These are phyloP conservation scores for Aaosphaeria pasadenensis DNA, from an alignment of 2,329 filamentous ascomycete species.

Conservation along the genomic window DNA sequence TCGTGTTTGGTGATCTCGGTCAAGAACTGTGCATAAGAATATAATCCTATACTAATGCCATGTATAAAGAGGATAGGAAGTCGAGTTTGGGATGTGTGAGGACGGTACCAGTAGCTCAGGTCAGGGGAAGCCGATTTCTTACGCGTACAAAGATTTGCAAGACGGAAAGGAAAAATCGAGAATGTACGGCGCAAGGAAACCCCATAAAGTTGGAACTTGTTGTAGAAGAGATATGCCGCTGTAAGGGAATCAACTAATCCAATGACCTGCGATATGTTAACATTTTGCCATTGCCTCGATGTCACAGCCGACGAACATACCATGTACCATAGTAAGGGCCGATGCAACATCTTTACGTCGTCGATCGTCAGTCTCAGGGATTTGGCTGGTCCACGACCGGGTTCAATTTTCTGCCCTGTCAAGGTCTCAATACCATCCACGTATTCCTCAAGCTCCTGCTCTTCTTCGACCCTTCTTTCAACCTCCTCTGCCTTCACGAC, in stretches of 20 bases:
- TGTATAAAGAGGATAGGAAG: conserved; percentile 67
- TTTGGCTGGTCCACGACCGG: conserved; percentile 56
- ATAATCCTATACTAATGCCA: conserved; percentile 67
- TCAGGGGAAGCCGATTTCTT: conserved; percentile 48
- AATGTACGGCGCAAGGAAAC: conserved; percentile 42
- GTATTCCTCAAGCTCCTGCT: conserved; percentile 56
- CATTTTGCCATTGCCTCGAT: not conserved
- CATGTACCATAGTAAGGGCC: conserved; percentile 63
- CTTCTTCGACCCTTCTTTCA: conserved; percentile 22
- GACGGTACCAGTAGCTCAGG: conserved; percentile 64
- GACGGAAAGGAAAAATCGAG: conserved; percentile 58
- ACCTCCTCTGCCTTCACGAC: conserved; percentile 7
- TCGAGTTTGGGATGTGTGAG: conserved; percentile 57
- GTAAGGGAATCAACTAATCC: conserved; percentile 51
- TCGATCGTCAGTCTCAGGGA: conserved; percentile 66
- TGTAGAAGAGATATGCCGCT: conserved; percentile 42
- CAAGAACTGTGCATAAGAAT: conserved; percentile 60
- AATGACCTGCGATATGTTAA: conserved; percentile 36
- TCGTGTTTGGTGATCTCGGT: conserved; percentile 45
- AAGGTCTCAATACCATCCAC: conserved; percentile 52
- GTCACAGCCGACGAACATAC: conserved; percentile 37
- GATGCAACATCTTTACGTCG: conserved; percentile 57
- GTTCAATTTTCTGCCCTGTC: conserved; percentile 50
- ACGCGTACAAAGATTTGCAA: conserved; percentile 48
- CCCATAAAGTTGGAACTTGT: conserved; percentile 54